Conservation (phyloP, 306 rosid species). For the Arachis stenosperma region DNA sequence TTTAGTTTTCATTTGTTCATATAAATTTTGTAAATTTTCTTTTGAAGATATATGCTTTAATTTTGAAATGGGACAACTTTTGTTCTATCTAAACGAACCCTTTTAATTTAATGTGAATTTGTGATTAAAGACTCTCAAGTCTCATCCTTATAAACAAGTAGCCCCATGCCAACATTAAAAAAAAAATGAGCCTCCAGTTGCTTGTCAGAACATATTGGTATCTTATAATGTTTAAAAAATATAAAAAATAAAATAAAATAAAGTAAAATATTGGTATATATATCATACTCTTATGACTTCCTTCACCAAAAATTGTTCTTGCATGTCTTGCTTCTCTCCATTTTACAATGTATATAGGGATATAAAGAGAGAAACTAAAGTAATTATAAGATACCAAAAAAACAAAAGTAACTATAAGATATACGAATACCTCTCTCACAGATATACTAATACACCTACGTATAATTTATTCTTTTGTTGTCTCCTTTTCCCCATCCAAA, state of each 20-base stretch:
- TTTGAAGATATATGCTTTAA: not conserved
- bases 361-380: no score
- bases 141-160: conserved; percentile 9
- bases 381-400: no score
- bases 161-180: not conserved
- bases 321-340: conserved; percentile 5
- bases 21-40: not conserved
- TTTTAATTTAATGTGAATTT: not conserved
- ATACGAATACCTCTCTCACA: no score
- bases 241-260: no score
- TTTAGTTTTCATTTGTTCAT: not conserved
- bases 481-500: conserved; percentile 23
- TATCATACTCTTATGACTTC: conserved; percentile 1
- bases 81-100: not conserved
- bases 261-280: no score
- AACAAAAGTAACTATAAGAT: no score
- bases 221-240: not conserved
- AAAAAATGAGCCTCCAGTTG: conserved; percentile 24
- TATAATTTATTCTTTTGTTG: not conserved
- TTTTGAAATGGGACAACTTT: not conserved
- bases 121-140: not conserved
- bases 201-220: conserved; percentile 37
- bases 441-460: no score
- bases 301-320: conserved; percentile 26
- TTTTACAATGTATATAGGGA: not conserved